phyloP scores from a whole-genome alignment of 805 yeast species.

The Kluyveromyces aestuarii region DNA sequence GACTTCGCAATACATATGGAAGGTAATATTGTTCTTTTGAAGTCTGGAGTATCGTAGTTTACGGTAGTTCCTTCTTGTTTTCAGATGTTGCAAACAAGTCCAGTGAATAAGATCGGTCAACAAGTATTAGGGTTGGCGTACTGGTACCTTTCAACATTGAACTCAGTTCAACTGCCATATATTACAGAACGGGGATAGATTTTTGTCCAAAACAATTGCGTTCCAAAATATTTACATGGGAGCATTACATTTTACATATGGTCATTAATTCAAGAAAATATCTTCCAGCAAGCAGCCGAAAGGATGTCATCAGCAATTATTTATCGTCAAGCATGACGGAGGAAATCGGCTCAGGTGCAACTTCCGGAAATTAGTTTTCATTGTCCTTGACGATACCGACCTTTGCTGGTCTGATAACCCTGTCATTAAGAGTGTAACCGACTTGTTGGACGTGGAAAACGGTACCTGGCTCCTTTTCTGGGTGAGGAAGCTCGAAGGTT shows the following conservation, averaged over 20 bases:
- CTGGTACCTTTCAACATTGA: no score
- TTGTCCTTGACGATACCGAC: conserved; percentile 78
- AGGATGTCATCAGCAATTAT: not conserved
- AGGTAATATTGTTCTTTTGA: no score
- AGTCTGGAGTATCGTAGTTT: no score
- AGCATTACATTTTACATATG: not conserved
- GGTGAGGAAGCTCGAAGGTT: conserved; percentile 76
- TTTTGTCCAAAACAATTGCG: not conserved
- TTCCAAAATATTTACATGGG: not conserved
- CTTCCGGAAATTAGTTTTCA: conserved; percentile 5
- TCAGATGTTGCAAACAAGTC: no score
- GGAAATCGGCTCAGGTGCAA: not conserved
- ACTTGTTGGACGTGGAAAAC: conserved; percentile 88
- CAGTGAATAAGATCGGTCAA: no score
- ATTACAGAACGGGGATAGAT: no score
- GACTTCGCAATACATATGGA: no score
- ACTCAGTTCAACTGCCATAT: no score
- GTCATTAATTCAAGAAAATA: not conserved
- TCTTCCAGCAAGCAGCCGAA: not conserved
- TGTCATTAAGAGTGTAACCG: conserved; percentile 76
- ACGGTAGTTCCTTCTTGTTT: no score
- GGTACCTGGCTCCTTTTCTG: conserved; percentile 85
- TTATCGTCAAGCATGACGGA: not conserved
- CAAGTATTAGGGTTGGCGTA: no score
- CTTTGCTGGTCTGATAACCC: conserved; percentile 92